phyloP scores from a whole-genome alignment of 306 rosid species.

The Vigna radiata region DNA sequence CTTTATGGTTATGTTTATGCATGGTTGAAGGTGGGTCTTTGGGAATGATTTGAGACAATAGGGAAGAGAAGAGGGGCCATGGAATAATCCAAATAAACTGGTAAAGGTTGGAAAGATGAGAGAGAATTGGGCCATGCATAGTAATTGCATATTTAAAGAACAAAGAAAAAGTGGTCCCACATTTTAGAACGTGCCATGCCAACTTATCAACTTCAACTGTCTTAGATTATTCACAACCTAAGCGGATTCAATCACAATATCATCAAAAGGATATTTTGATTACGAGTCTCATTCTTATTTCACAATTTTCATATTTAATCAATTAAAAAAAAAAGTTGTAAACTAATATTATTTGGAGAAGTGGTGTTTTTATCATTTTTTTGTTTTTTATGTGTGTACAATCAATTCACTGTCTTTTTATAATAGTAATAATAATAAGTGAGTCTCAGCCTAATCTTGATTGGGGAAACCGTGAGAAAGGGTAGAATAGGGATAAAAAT shows the following conservation, averaged over 20 bases:
- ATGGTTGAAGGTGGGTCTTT: slow-evolving; percentile 67
- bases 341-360: no score
- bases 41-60: slow-evolving; percentile 70
- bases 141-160: slow-evolving; percentile 61
- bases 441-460: no score
- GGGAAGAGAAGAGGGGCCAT: slow-evolving; percentile 46
- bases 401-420: no score
- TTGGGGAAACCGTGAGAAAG: no score
- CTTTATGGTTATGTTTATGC: slow-evolving; percentile 51
- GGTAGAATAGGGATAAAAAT: no score
- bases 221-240: slow-evolving; percentile 50
- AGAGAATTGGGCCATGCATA: slow-evolving; percentile 55
- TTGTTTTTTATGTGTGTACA: no score
- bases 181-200: slow-evolving; percentile 16
- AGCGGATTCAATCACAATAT: slow-evolving; percentile 60
- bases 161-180: slow-evolving; percentile 54
- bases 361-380: no score
- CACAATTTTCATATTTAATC: neutral
- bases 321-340: no score
- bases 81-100: slow-evolving; percentile 60
- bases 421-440: no score
- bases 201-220: slow-evolving; percentile 11
- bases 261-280: slow-evolving; percentile 52
- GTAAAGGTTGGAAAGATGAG: slow-evolving; percentile 54
- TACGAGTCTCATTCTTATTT: slow-evolving; percentile 18